Base-by-base conservation (phyloP, 2,329 filamentous ascomycete species). In the Fusarium piperis region DNA sequence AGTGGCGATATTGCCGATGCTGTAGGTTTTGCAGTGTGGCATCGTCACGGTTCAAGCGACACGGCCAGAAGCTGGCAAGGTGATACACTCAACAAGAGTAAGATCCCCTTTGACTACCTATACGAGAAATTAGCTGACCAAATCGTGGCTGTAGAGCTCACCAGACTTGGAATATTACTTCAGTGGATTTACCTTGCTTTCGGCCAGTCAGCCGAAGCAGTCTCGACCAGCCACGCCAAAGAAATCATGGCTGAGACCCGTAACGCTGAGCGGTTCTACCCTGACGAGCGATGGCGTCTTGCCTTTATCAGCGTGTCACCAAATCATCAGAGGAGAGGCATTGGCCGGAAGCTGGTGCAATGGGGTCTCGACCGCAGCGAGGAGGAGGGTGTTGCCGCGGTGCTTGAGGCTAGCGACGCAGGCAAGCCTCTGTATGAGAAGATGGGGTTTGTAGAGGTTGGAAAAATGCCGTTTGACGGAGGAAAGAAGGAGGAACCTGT, bases 351-450 rank as follows among this genome's bases (percentile, higher is more conserved):
- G 6, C 67, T 70, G 10, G 30, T 63, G 0, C 63, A 64, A 44
- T 70, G 68, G 68, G 68, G 68, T 1, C 48, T 70, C 9, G 67
- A 70, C 6, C 67, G 67, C 10, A 68, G 63, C 1, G 68, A 68
- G 3, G 63, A 70, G 23, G 68, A 70, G 33, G 39, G 35, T 1
- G 58, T 70, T 7, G 51, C 68, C 1, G 63, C 67, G 1, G 44
- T 32, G 6, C 67, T 70, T 15, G 63, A 71, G 16, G 53, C 68
- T 3, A 70, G 63, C 18, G n/a, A 33, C 0, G 13, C 53, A 12
- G 67, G 62, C 2, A 28, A 23, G 1, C 35, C 33, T 0, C 18
- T 70, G 11, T 70, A 70, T 15, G 63, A 68, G 56, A 71, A 68
- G 12, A 48, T 70, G 32, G 67, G 68, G 0, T 70, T 70, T 3